Evolutionary conservation across 2,329 filamentous ascomycete species (phyloP).

Genomic region (Fusarium sp.): DNA sequence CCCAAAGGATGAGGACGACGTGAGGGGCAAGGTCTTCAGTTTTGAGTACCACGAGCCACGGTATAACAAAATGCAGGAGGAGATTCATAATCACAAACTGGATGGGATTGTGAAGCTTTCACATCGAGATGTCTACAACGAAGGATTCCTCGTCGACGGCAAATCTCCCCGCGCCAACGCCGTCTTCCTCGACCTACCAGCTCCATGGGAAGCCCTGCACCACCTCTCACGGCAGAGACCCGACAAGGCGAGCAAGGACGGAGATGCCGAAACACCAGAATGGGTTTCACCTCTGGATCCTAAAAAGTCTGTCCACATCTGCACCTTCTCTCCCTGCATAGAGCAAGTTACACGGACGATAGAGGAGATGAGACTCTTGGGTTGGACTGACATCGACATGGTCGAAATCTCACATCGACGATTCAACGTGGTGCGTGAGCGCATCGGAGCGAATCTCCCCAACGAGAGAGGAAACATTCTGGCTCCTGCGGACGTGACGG

Average conservation of each 20-base stretch:
- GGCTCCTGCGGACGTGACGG: slow-evolving; percentile 78
- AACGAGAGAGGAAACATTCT: slow-evolving; percentile 78
- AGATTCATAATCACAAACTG: slow-evolving; percentile 75
- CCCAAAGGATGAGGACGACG: slow-evolving; percentile 56
- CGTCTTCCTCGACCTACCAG: slow-evolving; percentile 83
- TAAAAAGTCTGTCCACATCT: slow-evolving; percentile 78
- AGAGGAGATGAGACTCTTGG: slow-evolving; percentile 79
- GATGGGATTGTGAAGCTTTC: slow-evolving; percentile 75
- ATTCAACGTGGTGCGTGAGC: slow-evolving; percentile 84
- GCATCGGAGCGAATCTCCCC: slow-evolving; percentile 74
- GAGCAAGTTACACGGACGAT: slow-evolving; percentile 94
- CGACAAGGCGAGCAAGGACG: slow-evolving; percentile 36
- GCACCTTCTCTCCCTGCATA: slow-evolving; percentile 96
- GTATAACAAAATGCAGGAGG: slow-evolving; percentile 74
- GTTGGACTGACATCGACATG: slow-evolving; percentile 95
- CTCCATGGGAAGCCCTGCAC: slow-evolving; percentile 82
- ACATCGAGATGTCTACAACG: slow-evolving; percentile 81
- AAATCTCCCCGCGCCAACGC: slow-evolving; percentile 73
- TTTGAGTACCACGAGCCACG: slow-evolving; percentile 84
- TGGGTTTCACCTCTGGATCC: slow-evolving; percentile 76
- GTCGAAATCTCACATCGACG: slow-evolving; percentile 85
- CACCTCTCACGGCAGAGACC: slow-evolving; percentile 71
- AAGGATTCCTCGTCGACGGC: slow-evolving; percentile 74
- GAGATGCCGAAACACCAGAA: slow-evolving; percentile 35
- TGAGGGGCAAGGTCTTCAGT: slow-evolving; percentile 78